Evolutionary conservation across 257 asterid species (phyloP).

Genomic region (Cinchona pubescens): DNA sequence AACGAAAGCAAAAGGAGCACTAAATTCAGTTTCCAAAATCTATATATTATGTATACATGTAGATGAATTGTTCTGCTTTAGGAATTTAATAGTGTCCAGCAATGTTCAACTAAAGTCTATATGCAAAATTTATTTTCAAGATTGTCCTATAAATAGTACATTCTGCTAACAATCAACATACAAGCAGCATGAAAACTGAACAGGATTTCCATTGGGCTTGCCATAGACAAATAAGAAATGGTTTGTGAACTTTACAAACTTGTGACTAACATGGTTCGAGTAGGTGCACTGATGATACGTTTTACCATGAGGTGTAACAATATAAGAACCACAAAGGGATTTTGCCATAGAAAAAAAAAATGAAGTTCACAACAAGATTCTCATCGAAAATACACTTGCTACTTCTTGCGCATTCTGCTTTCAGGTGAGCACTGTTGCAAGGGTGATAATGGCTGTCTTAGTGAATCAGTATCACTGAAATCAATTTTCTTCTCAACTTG

Average conservation of each 20-base stretch:
- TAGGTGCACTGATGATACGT: not conserved
- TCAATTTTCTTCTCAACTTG: conserved; percentile 59
- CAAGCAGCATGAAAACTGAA: not conserved
- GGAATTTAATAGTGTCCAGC: too few species aligned
- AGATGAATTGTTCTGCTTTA: too few species aligned
- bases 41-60: too few species aligned
- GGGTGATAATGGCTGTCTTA: conserved; percentile 75
- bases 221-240: not conserved
- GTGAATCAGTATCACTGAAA: conserved; percentile 43
- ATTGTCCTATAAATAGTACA: not conserved
- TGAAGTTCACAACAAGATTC: not conserved
- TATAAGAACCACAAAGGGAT: conserved; percentile 20
- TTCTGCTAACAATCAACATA: not conserved
- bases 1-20: too few species aligned
- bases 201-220: not conserved
- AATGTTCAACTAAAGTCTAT: too few species aligned
- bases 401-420: conserved; percentile 50
- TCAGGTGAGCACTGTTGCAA: conserved; percentile 63
- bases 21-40: too few species aligned
- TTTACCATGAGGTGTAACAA: not conserved
- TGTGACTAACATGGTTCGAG: not conserved
- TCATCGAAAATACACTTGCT: conserved; percentile 14
- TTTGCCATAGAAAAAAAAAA: not conserved
- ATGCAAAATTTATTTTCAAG: too few species aligned
- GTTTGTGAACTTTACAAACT: not conserved